These are phyloP conservation scores for Neurospora sp. DNA, from an alignment of 495 filamentous ascomycete species.

Conservation along the genomic window DNA sequence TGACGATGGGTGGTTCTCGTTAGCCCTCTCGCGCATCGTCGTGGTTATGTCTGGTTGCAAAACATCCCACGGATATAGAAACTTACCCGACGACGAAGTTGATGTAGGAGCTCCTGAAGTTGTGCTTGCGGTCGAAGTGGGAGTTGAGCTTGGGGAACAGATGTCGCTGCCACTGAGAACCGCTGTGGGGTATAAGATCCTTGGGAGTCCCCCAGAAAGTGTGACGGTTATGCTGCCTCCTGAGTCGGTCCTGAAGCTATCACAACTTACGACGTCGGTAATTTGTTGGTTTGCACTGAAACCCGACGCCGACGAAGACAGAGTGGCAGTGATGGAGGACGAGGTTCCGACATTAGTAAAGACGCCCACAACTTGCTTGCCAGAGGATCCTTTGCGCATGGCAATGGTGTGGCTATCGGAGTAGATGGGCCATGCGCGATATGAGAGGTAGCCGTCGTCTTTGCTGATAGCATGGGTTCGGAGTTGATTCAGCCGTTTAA, in stretches of 20 bases:
- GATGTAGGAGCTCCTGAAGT: background rate
- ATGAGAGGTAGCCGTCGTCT: constrained; percentile 39
- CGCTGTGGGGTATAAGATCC: constrained; percentile 35
- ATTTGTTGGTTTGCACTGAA: constrained; percentile 29
- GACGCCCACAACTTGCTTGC: constrained; percentile 47
- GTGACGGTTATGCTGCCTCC: constrained; percentile 35
- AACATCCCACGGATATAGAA: background rate
- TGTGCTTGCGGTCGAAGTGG: background rate
- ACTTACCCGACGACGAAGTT: background rate
- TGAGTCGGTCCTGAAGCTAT: constrained; percentile 29
- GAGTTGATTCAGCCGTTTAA: constrained; percentile 43
- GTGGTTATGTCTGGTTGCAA: background rate
- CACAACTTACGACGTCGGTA: constrained; percentile 43
- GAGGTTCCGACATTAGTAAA: constrained; percentile 47
- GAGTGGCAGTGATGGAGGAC: constrained; percentile 37
- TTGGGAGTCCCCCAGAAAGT: constrained; percentile 41
- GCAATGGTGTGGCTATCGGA: constrained; percentile 47
- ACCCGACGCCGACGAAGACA: constrained; percentile 30
- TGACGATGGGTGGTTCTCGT: background rate
- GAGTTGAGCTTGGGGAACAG: constrained; percentile 14
- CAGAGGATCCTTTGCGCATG: constrained; percentile 52
- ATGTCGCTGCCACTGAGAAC: constrained; percentile 29
- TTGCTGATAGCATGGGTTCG: constrained; percentile 44
- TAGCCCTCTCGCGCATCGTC: background rate
- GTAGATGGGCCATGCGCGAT: constrained; percentile 47